phyloP scores from a whole-genome alignment of 257 asterid species.

The Mitragyna speciosa region DNA sequence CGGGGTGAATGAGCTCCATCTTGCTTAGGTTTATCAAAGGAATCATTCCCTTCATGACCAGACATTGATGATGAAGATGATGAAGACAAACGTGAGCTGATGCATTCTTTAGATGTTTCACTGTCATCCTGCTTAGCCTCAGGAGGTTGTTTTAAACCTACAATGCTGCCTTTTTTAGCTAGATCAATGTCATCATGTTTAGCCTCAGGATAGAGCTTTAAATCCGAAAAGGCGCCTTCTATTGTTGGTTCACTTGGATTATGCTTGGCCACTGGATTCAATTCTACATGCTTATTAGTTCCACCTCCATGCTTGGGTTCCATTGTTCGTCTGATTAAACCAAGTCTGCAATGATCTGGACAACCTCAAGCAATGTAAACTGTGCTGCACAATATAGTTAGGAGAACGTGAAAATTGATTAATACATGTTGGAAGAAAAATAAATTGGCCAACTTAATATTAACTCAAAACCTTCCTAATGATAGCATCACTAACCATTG shows the following conservation, averaged over 20 bases:
- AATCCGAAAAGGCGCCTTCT: background rate
- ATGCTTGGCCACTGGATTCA: background rate
- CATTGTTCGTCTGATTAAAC: conserved; percentile 30
- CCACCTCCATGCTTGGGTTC: conserved; percentile 35
- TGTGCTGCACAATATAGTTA: conserved; percentile 8
- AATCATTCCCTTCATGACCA: conserved; percentile 20
- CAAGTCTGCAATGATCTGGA: conserved; percentile 12
- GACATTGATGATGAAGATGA: conserved; percentile 32
- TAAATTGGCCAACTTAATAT: background rate
- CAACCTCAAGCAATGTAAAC: conserved; percentile 3
- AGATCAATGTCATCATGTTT: background rate
- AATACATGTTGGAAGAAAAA: background rate
- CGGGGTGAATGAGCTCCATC: conserved; percentile 23
- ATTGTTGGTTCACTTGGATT: background rate
- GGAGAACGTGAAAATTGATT: background rate
- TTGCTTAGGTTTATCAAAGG: conserved; percentile 18
- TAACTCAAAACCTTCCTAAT: background rate
- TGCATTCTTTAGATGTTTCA: conserved; percentile 17
- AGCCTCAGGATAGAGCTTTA: conserved; percentile 7
- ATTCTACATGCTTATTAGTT: conserved; percentile 19
- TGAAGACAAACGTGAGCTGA: conserved; percentile 18
- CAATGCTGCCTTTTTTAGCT: background rate
- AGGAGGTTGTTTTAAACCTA: conserved; percentile 3
- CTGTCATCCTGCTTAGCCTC: conserved; percentile 25
- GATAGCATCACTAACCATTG: background rate